phyloP scores from a whole-genome alignment of 495 filamentous ascomycete species.

The Penicillium subrubescens region DNA sequence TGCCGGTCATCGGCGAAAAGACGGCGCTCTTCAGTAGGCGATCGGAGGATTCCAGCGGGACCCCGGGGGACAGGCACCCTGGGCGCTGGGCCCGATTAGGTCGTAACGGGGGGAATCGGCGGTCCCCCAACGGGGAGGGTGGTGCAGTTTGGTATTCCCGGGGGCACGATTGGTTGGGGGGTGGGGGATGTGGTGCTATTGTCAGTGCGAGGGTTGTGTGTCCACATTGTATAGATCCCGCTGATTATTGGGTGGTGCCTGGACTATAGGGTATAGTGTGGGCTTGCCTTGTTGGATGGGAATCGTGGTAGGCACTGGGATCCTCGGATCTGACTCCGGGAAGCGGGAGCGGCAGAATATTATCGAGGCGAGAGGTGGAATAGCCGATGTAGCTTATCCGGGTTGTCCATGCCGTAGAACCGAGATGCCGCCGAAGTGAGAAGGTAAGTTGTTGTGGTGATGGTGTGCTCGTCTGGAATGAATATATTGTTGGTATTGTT shows the following conservation, averaged over 20 bases:
- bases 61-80: not conserved
- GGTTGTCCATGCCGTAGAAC: not conserved
- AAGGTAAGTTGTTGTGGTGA: not conserved
- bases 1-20: constrained; percentile 13
- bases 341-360: constrained; percentile 16
- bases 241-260: not conserved
- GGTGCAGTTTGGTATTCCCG: constrained; percentile 15
- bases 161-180: constrained; percentile 13
- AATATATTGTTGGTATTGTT: not conserved
- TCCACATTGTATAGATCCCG: not conserved
- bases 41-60: constrained; percentile 9
- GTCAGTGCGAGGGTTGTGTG: not conserved
- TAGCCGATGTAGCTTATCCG: constrained; percentile 20
- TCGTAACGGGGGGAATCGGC: constrained; percentile 10
- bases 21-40: not conserved
- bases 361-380: constrained; percentile 17
- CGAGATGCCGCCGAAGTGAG: not conserved
- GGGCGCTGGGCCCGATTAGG: not conserved
- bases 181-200: not conserved
- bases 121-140: not conserved
- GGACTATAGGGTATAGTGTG: not conserved
- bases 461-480: not conserved
- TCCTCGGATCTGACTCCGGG: not conserved
- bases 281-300: no score
- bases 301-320: not conserved